Percentiles rank a stretch among this genome's conserved stretches.
phyloP scores from a whole-genome alignment of 306 rosid species.

The Dryas alaskensis region DNA sequence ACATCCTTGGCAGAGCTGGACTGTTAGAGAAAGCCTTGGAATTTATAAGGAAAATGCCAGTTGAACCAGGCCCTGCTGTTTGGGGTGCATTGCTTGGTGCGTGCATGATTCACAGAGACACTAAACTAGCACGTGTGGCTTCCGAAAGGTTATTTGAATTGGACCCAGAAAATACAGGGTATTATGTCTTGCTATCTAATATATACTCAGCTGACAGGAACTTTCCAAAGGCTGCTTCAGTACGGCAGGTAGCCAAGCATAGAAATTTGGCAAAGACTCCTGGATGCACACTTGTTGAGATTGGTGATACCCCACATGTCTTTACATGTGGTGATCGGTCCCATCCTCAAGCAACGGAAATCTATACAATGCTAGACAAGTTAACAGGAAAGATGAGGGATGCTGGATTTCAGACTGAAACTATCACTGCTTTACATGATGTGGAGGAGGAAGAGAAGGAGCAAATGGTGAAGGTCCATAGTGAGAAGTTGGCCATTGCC shows the following conservation, averaged over 20 bases:
- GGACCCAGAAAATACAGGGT: slow-evolving; percentile 74
- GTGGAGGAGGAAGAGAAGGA: slow-evolving; percentile 98
- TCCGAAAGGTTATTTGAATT: slow-evolving; percentile 74
- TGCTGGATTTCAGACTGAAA: slow-evolving; percentile 75
- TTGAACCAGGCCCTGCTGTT: slow-evolving; percentile 79
- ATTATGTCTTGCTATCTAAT: slow-evolving; percentile 81
- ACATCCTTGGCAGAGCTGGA: slow-evolving; percentile 91
- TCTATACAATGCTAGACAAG: slow-evolving; percentile 81
- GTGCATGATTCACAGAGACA: slow-evolving; percentile 84
- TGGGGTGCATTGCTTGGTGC: slow-evolving; percentile 96
- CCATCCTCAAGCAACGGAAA: slow-evolving; percentile 69
- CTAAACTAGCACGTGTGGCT: slow-evolving; percentile 62
- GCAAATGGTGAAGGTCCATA: slow-evolving; percentile 78
- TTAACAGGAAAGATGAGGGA: slow-evolving; percentile 76
- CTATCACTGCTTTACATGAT: slow-evolving; percentile 75
- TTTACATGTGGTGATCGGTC: slow-evolving; percentile 76
- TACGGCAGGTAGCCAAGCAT: slow-evolving; percentile 64
- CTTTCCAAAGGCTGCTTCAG: slow-evolving; percentile 88
- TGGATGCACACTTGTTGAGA: slow-evolving; percentile 89
- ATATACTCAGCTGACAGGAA: slow-evolving; percentile 75
- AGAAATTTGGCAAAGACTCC: slow-evolving; percentile 80
- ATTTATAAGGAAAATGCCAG: slow-evolving; percentile 70
- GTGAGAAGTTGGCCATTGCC: slow-evolving; percentile 91
- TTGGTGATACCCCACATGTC: slow-evolving; percentile 61
- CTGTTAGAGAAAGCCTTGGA: slow-evolving; percentile 67